These are phyloP conservation scores for Penicillium janthinellum DNA, from an alignment of 2,329 filamentous ascomycete genomes.

Conservation along the genomic window DNA sequence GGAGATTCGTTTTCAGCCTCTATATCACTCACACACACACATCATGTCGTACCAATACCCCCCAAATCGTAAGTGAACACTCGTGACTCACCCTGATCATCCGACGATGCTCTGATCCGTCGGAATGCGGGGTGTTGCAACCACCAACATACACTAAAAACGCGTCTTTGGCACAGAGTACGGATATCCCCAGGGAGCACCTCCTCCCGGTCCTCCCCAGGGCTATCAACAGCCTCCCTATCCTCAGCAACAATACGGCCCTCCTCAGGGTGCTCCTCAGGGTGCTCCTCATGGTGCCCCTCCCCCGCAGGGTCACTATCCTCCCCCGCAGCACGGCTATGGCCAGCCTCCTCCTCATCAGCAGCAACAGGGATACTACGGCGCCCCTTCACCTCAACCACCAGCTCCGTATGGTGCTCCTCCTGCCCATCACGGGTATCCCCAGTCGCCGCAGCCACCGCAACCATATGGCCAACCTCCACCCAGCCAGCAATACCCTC, in stretches of 20 bases:
- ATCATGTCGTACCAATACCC: conserved; percentile 28
- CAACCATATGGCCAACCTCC: conserved; percentile 19
- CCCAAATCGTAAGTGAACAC: conserved; percentile 23
- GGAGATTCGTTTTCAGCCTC: neutral
- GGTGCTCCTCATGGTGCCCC: conserved; percentile 42
- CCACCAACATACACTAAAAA: neutral
- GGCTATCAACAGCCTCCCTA: conserved; percentile 30
- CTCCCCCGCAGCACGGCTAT: conserved; percentile 36
- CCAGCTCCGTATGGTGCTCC: conserved; percentile 21
- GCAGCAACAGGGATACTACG: conserved; percentile 36
- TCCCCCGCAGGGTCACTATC: conserved; percentile 30
- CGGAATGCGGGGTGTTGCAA: neutral
- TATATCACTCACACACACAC: neutral
- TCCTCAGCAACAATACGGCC: conserved; percentile 24
- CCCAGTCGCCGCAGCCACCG: conserved; percentile 13
- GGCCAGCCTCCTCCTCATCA: conserved; percentile 36
- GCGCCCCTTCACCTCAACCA: conserved; percentile 36
- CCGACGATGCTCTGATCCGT: neutral
- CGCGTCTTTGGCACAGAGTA: conserved; percentile 23
- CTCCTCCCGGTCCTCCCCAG: conserved; percentile 32
- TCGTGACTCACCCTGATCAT: neutral
- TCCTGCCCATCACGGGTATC: conserved; percentile 20
- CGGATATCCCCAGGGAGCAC: conserved; percentile 31
- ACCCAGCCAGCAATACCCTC: conserved; percentile 7
- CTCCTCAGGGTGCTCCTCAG: conserved; percentile 47